Percentiles rank a stretch among this genome's conserved stretches.
These are phyloP conservation scores for Primulina huaijiensis DNA, from an alignment of 257 asterid genomes.

Conservation along the genomic window DNA sequence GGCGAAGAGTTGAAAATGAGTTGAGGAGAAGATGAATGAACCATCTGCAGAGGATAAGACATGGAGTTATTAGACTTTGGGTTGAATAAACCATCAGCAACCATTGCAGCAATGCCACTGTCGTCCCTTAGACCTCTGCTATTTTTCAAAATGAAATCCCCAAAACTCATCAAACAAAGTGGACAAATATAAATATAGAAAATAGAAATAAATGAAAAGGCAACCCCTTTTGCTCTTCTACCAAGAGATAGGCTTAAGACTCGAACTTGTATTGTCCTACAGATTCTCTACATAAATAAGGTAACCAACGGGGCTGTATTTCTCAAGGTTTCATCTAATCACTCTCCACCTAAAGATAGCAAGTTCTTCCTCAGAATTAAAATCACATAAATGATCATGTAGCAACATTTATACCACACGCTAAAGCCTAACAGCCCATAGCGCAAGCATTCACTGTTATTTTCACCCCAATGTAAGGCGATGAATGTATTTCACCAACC, in stretches of 20 bases:
- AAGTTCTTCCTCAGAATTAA: conserved; percentile 9
- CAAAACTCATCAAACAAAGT: conserved; percentile 48
- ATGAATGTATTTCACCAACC: conserved; percentile 57
- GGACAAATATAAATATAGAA: background rate
- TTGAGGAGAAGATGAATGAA: conserved; percentile 38
- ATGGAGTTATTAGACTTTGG: conserved; percentile 29
- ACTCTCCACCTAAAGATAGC: conserved; percentile 16
- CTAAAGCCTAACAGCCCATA: conserved; percentile 35
- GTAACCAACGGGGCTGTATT: conserved; percentile 23
- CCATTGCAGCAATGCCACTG: conserved; percentile 44
- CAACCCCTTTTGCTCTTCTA: conserved; percentile 7
- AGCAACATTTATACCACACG: conserved; percentile 35
- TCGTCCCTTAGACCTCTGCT: conserved; percentile 28
- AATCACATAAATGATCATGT: conserved; percentile 17
- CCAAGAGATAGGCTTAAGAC: conserved; percentile 11
- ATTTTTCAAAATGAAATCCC: conserved; percentile 36
- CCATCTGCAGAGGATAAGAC: conserved; percentile 41
- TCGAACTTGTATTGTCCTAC: conserved; percentile 2
- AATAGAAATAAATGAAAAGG: conserved; percentile 7
- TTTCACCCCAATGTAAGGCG: conserved; percentile 11
- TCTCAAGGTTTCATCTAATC: conserved; percentile 29
- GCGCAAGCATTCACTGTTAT: conserved; percentile 34
- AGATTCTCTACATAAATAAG: conserved; percentile 1
- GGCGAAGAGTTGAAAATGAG: conserved; percentile 45
- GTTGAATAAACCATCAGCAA: conserved; percentile 44